Evolutionary conservation across 164 flowering plant species (phyloP), one percentile per base, ranked within the genome.

Genomic region (Houttuynia cordata): DNA sequence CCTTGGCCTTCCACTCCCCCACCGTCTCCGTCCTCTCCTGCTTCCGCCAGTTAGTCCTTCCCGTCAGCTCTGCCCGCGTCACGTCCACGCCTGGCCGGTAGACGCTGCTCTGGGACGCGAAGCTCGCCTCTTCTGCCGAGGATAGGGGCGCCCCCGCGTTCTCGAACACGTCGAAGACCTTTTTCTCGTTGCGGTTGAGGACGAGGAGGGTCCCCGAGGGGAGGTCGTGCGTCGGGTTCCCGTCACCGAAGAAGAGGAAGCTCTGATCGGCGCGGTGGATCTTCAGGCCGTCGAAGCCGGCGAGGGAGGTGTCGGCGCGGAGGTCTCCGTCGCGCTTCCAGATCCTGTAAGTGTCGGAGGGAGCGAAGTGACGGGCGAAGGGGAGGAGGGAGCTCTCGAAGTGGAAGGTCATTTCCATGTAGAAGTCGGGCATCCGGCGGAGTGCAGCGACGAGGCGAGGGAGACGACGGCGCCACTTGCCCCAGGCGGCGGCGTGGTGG

Each of bases 81-180:
- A 94, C 96, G 68, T 94, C 99, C 84, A 94, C 85, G 4, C 97
- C 97, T 0, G 96, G 97, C 0, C 97, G 83, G 71, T 86, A 83
- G 8, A 91, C 91, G 70, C 84, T 82, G 7, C 93, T 81, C 56
- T 85, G 93, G 0, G 82, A 59, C 58, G 85, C 79, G 65, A 82
- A 81, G 13, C 74, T 86, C 6, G 82, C 81, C 7, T 85, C 67
- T 55, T 91, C 95, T 12, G 81, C 59, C 17, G 83, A 87, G 50
- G 79, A 70, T 69, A 86, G 66, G 22, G 88, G 84, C 17, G 64
- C 70, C 0, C 87, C 96, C n/a, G 97, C 97, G 62, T 79, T 85
- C 60, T 91, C 96, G 34, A 93, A 93, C 0, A 88, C 91, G 74
- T 93, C 85, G 60, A 73, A 78, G 25, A 94, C 80, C 59, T 76